Percentiles rank a stretch among this genome's conserved stretches.
Conservation (phyloP, 306 rosid species). For the Sesbania bispinosa region DNA sequence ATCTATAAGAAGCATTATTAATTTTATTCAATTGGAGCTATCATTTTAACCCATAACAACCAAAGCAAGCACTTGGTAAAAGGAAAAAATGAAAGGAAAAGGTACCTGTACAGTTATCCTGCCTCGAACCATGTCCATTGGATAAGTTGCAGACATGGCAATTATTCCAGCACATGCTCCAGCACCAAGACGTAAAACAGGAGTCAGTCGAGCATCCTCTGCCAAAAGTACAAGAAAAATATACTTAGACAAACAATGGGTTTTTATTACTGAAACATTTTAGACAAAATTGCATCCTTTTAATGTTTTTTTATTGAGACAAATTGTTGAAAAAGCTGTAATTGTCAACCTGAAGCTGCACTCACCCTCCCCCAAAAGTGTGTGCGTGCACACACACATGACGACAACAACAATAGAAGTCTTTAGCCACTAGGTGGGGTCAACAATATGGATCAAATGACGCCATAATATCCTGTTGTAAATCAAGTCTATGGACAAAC, state of each 20-base stretch:
- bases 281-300: too few species aligned
- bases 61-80: neutral
- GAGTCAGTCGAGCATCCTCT: slow-evolving; percentile 87
- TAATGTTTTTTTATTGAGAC: neutral
- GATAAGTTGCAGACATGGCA: slow-evolving; percentile 98
- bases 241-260: neutral
- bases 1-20: neutral
- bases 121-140: slow-evolving; percentile 98
- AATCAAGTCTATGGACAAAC: too few species aligned
- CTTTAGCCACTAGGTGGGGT: too few species aligned
- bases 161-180: slow-evolving; percentile 98
- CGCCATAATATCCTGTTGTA: too few species aligned
- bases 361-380: too few species aligned
- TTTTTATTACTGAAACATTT: neutral
- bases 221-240: slow-evolving; percentile 19
- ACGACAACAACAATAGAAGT: too few species aligned
- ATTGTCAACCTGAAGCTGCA: neutral
- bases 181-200: slow-evolving; percentile 84
- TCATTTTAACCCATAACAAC: neutral
- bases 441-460: too few species aligned
- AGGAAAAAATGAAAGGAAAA: neutral
- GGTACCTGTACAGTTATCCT: slow-evolving; percentile 91
- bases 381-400: too few species aligned
- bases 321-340: neutral
- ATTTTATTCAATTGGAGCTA: neutral